Base-by-base conservation (phyloP, 345 rosid genomes). In the Euphorbia peplus region DNA sequence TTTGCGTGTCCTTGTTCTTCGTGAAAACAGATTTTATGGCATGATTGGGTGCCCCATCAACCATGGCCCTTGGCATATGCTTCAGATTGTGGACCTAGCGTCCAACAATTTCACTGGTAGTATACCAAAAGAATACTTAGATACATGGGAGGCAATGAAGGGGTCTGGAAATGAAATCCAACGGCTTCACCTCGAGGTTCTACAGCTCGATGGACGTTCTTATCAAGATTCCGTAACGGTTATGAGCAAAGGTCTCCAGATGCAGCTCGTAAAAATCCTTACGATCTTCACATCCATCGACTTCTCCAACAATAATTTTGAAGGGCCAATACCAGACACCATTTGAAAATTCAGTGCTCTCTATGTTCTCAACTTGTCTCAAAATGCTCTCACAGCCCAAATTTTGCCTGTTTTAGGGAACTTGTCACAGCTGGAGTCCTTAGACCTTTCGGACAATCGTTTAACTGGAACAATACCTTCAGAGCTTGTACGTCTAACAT, bases 81-180 rank as follows among this genome's bases (percentile, higher is more conserved):
- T 78, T 70, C 89, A 83, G 41, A 85, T 82, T 57, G 55, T 84
- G 0, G 83, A 81, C 75, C 13, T 79, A 50, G 78, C 83, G 28
- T 58, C 37, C 21, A 85, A 82, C 62, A 6, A 42, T 3, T 86
- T 87, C 8, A 60, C 14, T 63, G 86, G 82, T 53, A 18, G 0
- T 0, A 42, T 84, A 21, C 80, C 78, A 1, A 2, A 4, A 0
- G 21, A 13, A 10, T 24, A 29, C 54, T 57, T 84, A 15, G 4
- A 0, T n/a, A 72, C 56, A 3, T 80, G 81, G 84, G 13, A 57
- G 60, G 86, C 77, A 21, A 84, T 87, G 83, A 73, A 14, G 78
- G 52, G 8, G 8, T 26, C 35, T 26, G 76, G n/a, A 50, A 52
- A 70, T 24, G 53, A 44, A 67, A 48, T 55, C 6, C 35, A 32